A percentile compares a stretch with the other conserved stretches of the same genome.
These are phyloP conservation scores for Eimeria sp. DNA, from an alignment of 169 alveolate species.

Conservation along the genomic window DNA sequence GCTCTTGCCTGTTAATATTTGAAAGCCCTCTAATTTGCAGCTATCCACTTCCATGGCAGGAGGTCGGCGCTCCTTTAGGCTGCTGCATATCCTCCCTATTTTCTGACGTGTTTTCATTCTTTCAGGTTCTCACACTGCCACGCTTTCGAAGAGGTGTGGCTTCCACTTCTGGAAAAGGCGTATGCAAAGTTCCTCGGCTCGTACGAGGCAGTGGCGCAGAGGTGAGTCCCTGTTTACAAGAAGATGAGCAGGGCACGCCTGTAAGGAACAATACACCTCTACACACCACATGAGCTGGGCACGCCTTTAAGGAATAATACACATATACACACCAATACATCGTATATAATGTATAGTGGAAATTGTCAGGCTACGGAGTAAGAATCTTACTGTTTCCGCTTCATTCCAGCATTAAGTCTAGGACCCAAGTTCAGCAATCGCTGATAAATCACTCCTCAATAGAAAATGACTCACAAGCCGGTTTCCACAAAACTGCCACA, in stretches of 20 bases:
- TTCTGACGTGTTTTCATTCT: too few species aligned
- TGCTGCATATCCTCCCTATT: too few species aligned
- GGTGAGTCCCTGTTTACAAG: conserved; percentile 7
- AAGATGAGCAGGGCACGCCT: neutral
- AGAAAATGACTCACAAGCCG: neutral
- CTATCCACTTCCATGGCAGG: neutral
- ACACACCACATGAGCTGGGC: neutral
- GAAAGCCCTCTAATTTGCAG: neutral
- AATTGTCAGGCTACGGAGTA: neutral
- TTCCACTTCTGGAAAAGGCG: conserved; percentile 83
- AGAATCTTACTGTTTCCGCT: neutral
- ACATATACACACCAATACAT: neutral
- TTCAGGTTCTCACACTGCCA: conserved; percentile 56
- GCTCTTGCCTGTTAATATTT: too few species aligned
- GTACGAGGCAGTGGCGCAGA: conserved; percentile 78
- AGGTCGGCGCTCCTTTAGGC: too few species aligned
- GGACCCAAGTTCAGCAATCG: neutral
- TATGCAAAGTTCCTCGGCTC: conserved; percentile 83
- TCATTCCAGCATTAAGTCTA: neutral
- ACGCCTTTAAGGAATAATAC: neutral
- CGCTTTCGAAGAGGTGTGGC: conserved; percentile 76
- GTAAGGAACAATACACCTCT: neutral
- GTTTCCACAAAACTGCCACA: neutral
- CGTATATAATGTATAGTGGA: too few species aligned
- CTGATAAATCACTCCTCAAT: neutral